Evolutionary conservation across 1,284 basidiomycete genomes (phyloP).

Genomic region (Golubevia sp.): DNA sequence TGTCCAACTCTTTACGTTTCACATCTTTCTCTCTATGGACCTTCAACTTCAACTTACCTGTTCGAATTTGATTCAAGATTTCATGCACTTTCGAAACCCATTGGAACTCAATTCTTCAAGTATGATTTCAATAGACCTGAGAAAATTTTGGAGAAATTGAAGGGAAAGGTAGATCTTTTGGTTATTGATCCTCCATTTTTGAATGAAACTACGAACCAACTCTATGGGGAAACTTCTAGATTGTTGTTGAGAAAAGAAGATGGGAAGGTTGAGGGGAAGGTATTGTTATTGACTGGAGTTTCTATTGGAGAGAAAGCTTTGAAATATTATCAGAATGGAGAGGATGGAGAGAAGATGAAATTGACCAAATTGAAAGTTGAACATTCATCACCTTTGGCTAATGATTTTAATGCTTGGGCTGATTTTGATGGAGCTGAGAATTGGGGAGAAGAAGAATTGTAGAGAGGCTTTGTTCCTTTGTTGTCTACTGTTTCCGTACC

Average conservation of each 20-base stretch:
- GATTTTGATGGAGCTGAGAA: constrained; percentile 4
- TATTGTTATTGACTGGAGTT: constrained; percentile 6
- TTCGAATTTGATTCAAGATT: constrained; percentile 7
- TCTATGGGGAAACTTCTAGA: neutral
- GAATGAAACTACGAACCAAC: constrained; percentile 5
- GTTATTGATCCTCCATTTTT: constrained; percentile 11
- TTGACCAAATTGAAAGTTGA: constrained; percentile 5
- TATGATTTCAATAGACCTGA: constrained; percentile 6
- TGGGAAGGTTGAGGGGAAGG: neutral
- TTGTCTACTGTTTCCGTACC: no score
- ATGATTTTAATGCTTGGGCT: constrained; percentile 8
- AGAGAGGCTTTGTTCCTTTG: no score
- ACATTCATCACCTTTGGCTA: constrained; percentile 3
- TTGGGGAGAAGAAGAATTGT: constrained; percentile 6
- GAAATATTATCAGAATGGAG: constrained; percentile 3
- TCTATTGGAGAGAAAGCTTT: constrained; percentile 1
- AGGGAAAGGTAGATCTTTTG: constrained; percentile 4
- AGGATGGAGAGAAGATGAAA: constrained; percentile 2
- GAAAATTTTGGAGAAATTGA: neutral
- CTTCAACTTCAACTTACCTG: neutral
- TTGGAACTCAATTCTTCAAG: neutral
- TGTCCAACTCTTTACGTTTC: no score
- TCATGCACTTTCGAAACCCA: neutral
- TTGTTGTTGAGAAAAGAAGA: neutral
- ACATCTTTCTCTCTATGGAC: no score